Conservation (phyloP, 2,329 filamentous ascomycete species). For the Paracoccidioides brasiliensis region DNA sequence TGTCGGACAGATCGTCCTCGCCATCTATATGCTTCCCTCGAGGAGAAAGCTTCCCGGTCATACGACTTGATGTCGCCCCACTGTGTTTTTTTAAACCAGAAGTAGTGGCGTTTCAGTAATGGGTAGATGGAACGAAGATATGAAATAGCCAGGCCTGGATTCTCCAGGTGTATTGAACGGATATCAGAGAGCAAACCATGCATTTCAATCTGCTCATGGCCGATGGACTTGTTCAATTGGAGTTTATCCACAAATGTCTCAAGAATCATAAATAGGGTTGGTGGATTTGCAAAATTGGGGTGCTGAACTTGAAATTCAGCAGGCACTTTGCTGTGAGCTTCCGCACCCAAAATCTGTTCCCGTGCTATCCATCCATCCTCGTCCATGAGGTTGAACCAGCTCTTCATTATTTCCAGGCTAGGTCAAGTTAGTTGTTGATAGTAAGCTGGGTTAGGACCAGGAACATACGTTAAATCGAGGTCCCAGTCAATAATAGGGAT, state of each 20-base stretch:
- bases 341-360: constrained; percentile 83
- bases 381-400: constrained; percentile 94
- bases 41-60: constrained; percentile 75
- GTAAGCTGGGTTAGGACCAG: not conserved
- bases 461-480: constrained; percentile 56
- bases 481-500: constrained; percentile 90
- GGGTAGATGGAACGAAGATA: constrained; percentile 73
- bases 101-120: constrained; percentile 73
- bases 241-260: constrained; percentile 74
- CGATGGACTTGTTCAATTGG: constrained; percentile 31
- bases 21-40: constrained; percentile 92
- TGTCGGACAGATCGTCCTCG: constrained; percentile 76
- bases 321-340: constrained; percentile 91
- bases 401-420: constrained; percentile 69
- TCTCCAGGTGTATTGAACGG: constrained; percentile 53
- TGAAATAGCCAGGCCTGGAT: constrained; percentile 52
- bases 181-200: constrained; percentile 31
- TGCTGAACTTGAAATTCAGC: constrained; percentile 89
- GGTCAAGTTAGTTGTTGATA: constrained; percentile 10
- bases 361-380: constrained; percentile 95
- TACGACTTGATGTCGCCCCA: constrained; percentile 80
- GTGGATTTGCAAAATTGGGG: constrained; percentile 93
- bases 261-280: constrained; percentile 81
- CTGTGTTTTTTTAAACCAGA: constrained; percentile 92
- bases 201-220: constrained; percentile 13